Percentiles rank a stretch among this genome's conserved stretches.
phyloP scores from a whole-genome alignment of 2,329 filamentous ascomycete species.

The Coniochaeta prunicola region DNA sequence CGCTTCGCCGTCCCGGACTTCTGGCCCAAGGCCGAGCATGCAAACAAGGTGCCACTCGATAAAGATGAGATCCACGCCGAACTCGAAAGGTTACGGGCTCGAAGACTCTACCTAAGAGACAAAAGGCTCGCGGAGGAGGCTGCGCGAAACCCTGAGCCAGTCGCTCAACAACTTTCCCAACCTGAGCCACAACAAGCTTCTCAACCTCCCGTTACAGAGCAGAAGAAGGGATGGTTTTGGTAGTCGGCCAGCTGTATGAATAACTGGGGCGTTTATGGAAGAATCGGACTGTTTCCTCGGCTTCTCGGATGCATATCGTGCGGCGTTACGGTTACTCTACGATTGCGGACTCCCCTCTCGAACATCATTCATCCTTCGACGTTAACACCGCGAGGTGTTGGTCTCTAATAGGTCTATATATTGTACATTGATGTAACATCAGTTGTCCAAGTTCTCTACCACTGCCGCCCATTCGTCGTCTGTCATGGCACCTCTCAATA shows the following conservation, averaged over 20 bases:
- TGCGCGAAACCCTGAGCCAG: background rate
- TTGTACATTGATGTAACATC: conserved; percentile 24
- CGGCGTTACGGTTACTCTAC: background rate
- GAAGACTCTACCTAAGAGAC: conserved; percentile 72
- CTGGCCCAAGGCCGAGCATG: conserved; percentile 80
- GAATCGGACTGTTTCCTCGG: background rate
- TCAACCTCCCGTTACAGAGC: conserved; percentile 1
- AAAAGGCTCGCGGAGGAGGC: conserved; percentile 35
- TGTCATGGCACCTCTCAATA: conserved; percentile 38
- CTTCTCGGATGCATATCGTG: background rate
- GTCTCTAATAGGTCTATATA: conserved; percentile 8
- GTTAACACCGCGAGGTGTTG: background rate
- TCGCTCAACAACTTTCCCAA: conserved; percentile 14
- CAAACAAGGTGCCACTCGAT: conserved; percentile 69
- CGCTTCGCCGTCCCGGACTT: conserved; percentile 85
- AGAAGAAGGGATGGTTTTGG: conserved; percentile 6
- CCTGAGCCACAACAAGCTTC: conserved; percentile 17
- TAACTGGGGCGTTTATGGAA: background rate
- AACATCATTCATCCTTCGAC: background rate
- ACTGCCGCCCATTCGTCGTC: conserved; percentile 49
- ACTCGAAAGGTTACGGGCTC: conserved; percentile 60
- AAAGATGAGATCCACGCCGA: conserved; percentile 78
- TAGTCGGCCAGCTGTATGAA: background rate
- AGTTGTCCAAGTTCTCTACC: conserved; percentile 42
- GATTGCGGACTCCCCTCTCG: conserved; percentile 1